Evolutionary conservation across 257 asterid genomes (phyloP).

Genomic region (Forsythia viridissima): DNA sequence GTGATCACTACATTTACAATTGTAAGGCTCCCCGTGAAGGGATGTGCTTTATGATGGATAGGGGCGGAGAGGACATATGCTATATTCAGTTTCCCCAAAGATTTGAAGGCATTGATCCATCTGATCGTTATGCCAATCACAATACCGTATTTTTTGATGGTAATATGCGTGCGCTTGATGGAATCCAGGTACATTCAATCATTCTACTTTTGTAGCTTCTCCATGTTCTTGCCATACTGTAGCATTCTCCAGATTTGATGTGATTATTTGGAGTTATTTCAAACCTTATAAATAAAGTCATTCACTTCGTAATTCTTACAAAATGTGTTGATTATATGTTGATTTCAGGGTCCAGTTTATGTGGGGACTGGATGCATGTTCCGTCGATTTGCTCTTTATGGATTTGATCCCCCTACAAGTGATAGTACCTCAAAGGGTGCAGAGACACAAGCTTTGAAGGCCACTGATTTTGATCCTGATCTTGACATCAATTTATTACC

Average conservation of each 20-base stretch:
- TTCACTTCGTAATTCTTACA: no score
- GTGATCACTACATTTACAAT: conserved; percentile 62
- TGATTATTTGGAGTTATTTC: not conserved
- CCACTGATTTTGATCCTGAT: conserved; percentile 51
- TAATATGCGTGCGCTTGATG: conserved; percentile 64
- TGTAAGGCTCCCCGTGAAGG: conserved; percentile 63
- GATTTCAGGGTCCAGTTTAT: conserved; percentile 56
- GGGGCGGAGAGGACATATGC: conserved; percentile 68
- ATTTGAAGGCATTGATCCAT: conserved; percentile 75
- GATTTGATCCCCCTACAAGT: conserved; percentile 56
- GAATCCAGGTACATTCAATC: conserved; percentile 41
- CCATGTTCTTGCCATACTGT: not conserved
- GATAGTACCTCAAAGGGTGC: conserved; percentile 33
- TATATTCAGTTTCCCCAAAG: conserved; percentile 68
- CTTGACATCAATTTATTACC: conserved; percentile 52
- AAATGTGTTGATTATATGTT: not conserved
- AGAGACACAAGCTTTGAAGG: conserved; percentile 40
- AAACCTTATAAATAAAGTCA: no score
- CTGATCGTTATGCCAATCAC: conserved; percentile 66
- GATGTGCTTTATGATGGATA: conserved; percentile 73
- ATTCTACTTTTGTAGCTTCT: not conserved
- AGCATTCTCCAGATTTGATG: not conserved
- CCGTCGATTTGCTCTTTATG: conserved; percentile 60
- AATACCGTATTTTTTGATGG: conserved; percentile 67
- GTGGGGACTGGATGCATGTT: conserved; percentile 69